Evolutionary conservation across 1,139 yeast genomes (phyloP).

Genomic region (Taphrina communis): DNA sequence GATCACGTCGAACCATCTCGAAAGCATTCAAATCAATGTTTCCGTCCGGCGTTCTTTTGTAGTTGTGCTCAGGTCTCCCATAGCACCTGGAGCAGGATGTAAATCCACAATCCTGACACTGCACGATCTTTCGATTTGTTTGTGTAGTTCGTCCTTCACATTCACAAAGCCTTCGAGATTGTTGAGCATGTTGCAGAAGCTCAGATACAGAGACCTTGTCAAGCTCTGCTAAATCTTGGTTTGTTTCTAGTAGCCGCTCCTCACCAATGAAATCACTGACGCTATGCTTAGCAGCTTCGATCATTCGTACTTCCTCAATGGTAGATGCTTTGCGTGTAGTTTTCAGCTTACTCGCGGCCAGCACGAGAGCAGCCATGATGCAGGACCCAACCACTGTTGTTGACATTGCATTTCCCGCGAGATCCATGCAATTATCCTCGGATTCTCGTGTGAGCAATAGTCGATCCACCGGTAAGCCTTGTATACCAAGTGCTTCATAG

Average conservation of each 20-base stretch:
- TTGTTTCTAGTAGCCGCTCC: background rate
- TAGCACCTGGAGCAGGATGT: slow-evolving; percentile 37
- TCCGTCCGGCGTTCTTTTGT: slow-evolving; percentile 22
- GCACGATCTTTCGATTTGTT: slow-evolving; percentile 21
- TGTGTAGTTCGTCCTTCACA: slow-evolving; percentile 40
- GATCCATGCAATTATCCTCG: slow-evolving; percentile 41
- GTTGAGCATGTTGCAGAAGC: slow-evolving; percentile 21
- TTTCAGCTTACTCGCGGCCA: slow-evolving; percentile 22
- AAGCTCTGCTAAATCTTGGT: slow-evolving; percentile 28
- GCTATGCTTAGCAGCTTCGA: background rate
- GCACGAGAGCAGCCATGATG: slow-evolving; percentile 37
- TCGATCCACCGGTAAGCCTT: slow-evolving; percentile 42
- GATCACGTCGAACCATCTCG: slow-evolving; percentile 14
- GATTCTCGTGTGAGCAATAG: slow-evolving; percentile 41
- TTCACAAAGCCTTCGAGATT: slow-evolving; percentile 37
- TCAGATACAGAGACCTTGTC: background rate
- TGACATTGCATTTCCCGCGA: slow-evolving; percentile 43
- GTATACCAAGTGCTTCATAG: slow-evolving; percentile 42
- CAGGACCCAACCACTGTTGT: slow-evolving; percentile 42
- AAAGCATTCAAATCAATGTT: slow-evolving; percentile 10
- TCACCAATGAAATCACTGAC: slow-evolving; percentile 35
- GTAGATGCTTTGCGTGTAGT: background rate
- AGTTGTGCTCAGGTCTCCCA: slow-evolving; percentile 41
- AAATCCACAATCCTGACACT: slow-evolving; percentile 35
- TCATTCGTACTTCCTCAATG: background rate